phyloP scores from a whole-genome alignment of 805 yeast species.

The Starmerella bombicola region DNA sequence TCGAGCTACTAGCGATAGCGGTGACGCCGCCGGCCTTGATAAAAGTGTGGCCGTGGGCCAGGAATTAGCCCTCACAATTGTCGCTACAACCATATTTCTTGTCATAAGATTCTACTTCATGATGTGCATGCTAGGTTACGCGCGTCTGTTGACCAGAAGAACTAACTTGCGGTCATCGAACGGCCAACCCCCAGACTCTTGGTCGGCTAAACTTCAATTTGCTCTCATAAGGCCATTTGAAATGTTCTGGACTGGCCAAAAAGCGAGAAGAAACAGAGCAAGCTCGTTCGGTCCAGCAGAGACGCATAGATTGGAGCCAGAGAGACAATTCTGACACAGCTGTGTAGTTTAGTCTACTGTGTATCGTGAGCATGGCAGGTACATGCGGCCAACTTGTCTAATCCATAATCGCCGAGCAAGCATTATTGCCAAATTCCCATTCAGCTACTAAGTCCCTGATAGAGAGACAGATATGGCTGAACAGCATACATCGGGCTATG shows the following conservation, averaged over 20 bases:
- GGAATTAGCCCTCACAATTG: conserved; percentile 35
- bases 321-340: no score
- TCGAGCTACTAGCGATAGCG: conserved; percentile 1
- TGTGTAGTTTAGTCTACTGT: no score
- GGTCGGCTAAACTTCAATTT: conserved; percentile 25
- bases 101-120: conserved; percentile 42
- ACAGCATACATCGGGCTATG: no score
- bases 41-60: conserved; percentile 26
- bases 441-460: no score
- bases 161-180: conserved; percentile 29
- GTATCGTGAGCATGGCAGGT: no score
- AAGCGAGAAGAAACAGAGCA: conserved; percentile 11
- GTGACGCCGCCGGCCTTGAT: conserved; percentile 6
- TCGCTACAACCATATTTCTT: conserved; percentile 38
- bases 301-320: conserved; percentile 13
- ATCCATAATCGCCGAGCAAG: no score
- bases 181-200: conserved; percentile 27
- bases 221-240: conserved; percentile 25
- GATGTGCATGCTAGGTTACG: conserved; percentile 43
- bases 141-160: conserved; percentile 40
- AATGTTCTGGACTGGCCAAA: conserved; percentile 29
- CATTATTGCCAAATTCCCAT: no score
- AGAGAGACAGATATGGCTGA: no score
- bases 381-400: no score
- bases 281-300: conserved; percentile 21